A percentile compares a stretch with the other conserved stretches of the same genome.
These are phyloP conservation scores for Sporothrix dimorphospora DNA, from an alignment of 2,329 filamentous ascomycete species.

Conservation along the genomic window DNA sequence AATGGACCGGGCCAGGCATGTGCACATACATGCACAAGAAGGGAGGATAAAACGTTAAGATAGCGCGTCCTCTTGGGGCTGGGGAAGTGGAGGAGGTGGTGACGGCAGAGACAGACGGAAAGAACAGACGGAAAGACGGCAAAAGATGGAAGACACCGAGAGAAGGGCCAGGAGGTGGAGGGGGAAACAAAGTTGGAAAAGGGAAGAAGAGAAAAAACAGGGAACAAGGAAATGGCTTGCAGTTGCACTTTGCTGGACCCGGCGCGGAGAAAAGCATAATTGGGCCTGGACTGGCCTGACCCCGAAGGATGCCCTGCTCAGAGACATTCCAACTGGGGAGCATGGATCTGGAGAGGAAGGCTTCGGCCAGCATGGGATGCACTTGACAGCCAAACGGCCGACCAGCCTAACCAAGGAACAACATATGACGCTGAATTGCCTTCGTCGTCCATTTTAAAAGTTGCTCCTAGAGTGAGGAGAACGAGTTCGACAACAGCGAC, in stretches of 20 bases:
- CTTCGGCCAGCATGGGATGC: not conserved
- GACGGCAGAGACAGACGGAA: not conserved
- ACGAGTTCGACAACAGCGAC: not conserved
- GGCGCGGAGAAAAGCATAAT: not conserved
- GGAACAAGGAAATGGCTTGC: not conserved
- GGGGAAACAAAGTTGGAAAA: not conserved
- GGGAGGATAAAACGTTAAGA: not conserved
- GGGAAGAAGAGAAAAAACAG: not conserved
- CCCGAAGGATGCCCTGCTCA: not conserved
- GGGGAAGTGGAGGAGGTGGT: constrained; percentile 14
- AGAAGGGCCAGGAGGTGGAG: not conserved
- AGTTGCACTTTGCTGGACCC: not conserved
- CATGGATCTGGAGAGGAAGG: not conserved
- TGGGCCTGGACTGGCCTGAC: not conserved
- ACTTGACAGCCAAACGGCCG: not conserved
- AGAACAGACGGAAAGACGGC: not conserved
- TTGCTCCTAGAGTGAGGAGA: not conserved
- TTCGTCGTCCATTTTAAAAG: not conserved
- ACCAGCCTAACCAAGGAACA: not conserved
- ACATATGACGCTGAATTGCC: not conserved
- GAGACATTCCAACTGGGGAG: not conserved
- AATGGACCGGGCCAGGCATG: not conserved
- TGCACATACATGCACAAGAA: constrained; percentile 10
- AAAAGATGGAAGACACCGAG: not conserved
- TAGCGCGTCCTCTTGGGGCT: constrained; percentile 2